These are phyloP conservation scores for Apiotrichum akiyoshidainum DNA, from an alignment of 1,284 basidiomycete genomes.

Conservation along the genomic window DNA sequence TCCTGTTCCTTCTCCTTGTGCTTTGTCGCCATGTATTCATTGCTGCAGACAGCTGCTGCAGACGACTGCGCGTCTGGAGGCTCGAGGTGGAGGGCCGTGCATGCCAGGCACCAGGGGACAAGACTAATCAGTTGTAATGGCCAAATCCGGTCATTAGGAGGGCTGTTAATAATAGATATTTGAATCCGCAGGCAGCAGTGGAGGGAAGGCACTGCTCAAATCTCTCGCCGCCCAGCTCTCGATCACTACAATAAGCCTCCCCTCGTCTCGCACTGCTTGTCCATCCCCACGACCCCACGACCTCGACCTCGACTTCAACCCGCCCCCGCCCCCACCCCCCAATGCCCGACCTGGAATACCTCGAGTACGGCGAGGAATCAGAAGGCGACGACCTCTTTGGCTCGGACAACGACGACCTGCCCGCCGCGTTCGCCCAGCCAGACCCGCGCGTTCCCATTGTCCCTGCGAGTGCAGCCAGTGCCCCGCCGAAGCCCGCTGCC, in stretches of 20 bases:
- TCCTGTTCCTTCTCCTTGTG: too few relatives aligned
- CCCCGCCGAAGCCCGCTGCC: not conserved
- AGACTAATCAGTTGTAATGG: too few relatives aligned
- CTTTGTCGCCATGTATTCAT: slow-evolving; percentile 10
- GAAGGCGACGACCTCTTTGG: slow-evolving; percentile 35
- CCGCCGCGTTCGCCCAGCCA: slow-evolving; percentile 3
- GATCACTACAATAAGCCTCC: too few relatives aligned
- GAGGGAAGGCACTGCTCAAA: too few relatives aligned
- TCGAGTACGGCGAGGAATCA: slow-evolving; percentile 36
- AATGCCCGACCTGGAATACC: slow-evolving; percentile 29
- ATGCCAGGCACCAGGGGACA: too few relatives aligned
- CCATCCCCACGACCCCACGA: not conserved
- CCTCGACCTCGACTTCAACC: not conserved
- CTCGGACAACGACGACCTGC: slow-evolving; percentile 22
- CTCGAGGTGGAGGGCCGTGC: too few relatives aligned
- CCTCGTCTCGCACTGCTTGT: not conserved
- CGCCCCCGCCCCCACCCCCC: not conserved
- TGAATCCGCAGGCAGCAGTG: too few relatives aligned
- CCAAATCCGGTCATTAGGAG: too few relatives aligned
- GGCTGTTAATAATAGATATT: too few relatives aligned
- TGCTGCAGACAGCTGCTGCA: not conserved
- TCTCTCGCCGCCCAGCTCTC: too few relatives aligned
- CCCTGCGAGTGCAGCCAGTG: not conserved
- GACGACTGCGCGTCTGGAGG: too few relatives aligned
- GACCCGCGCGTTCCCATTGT: slow-evolving; percentile 12